Base-by-base conservation (phyloP, 192 early-diverging fungal species). In the Linderina pennispora region DNA sequence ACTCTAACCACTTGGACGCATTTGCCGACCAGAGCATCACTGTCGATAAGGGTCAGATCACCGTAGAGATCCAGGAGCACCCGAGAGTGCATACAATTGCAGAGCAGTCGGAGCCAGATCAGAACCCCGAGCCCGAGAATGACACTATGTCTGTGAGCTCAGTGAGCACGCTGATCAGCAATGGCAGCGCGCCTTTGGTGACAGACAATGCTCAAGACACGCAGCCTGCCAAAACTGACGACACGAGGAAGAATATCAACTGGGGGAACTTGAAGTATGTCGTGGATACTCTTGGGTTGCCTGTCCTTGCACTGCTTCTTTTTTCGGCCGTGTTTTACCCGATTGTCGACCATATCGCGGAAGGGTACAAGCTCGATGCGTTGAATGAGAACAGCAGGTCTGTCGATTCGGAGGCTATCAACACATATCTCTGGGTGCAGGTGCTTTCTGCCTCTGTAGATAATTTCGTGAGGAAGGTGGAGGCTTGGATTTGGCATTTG, bases 261-360 rank as follows among this genome's bases (percentile, higher is more conserved):
- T 82, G 80, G 79, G 51, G 80, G 17, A 69, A 69, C 2, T 36
- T 55, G 23, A 75, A 74, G 76, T 74, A 62, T n/a, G 37, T 22
- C 31, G 15, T 65, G 68, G 40, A 14, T 40, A 22, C 31, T 13
- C 31, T n/a, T 40, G 26, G 37, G 4, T 15, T 40, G 10, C 9
- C 24, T 4, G 17, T 17, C n/a, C 1, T 49, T 26, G 17, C 8
- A n/a, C 23, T 17, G 1, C 18, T 26, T 19, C 4, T 20, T 16
- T 4, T 28, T 4, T 13, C 48, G 4, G 24, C 16, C 2, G 3
- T 28, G 13, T n/a, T 40, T 31, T 17, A 25, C 14, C 16, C 23
- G 16, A 39, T 49, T 11, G 10, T 21, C 8, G 0, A 23, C 8
- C 21, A 14, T 21, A 28, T 49, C 19, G 17, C 21, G 4, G 4